Conservation (phyloP, 257 asterid species). For the Penstemon davidsonii region DNA sequence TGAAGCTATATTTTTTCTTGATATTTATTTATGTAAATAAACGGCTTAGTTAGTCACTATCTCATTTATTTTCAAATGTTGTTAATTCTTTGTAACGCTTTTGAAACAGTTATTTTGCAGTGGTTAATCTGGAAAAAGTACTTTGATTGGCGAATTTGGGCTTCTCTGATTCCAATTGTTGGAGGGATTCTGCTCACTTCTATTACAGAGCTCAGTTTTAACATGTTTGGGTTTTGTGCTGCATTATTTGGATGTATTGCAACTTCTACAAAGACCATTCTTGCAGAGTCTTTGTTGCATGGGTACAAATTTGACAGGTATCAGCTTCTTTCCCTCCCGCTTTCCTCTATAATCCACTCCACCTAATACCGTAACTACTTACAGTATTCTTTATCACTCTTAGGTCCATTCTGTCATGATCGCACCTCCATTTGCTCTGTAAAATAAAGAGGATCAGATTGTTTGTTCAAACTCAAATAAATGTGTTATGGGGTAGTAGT, state of each 20-base stretch:
- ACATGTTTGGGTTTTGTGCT: conserved; percentile 71
- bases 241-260: conserved; percentile 83
- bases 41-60: too few relatives aligned
- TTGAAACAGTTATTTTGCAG: conserved; percentile 64
- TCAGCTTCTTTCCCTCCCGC: neutral
- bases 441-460: too few relatives aligned
- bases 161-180: conserved; percentile 74
- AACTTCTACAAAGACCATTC: conserved; percentile 79
- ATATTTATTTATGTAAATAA: too few relatives aligned
- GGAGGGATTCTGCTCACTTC: conserved; percentile 86
- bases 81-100: conserved; percentile 17
- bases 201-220: conserved; percentile 77
- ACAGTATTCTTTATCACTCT: neutral
- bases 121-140: conserved; percentile 78
- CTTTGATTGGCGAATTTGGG: conserved; percentile 82
- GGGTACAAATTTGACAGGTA: conserved; percentile 87
- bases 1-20: neutral
- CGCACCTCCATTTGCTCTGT: too few relatives aligned
- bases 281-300: conserved; percentile 75
- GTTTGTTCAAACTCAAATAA: too few relatives aligned
- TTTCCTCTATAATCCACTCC: neutral
- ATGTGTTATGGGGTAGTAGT: too few relatives aligned
- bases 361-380: neutral
- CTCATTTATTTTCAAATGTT: neutral
- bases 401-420: too few relatives aligned